Conservation (phyloP, 768 basidiomycete genomes). For the Hydnomerulius pinastri region DNA sequence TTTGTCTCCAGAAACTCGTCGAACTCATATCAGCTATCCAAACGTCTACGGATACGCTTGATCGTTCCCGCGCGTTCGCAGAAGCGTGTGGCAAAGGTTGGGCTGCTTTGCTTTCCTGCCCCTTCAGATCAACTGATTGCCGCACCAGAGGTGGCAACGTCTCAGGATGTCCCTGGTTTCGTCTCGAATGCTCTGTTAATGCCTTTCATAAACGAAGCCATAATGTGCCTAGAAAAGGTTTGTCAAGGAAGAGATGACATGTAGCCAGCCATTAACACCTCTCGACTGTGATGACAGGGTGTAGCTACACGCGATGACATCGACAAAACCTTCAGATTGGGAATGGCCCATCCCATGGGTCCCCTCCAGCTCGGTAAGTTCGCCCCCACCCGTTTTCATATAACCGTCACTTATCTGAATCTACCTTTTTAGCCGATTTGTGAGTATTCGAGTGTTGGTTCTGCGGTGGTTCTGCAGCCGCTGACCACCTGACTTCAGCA, state of each 20-base stretch:
- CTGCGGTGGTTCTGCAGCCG: not conserved
- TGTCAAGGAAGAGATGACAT: not conserved
- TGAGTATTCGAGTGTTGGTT: slow-evolving; percentile 13
- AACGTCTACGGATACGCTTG: slow-evolving; percentile 76
- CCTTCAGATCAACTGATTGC: not conserved
- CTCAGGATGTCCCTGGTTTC: slow-evolving; percentile 91
- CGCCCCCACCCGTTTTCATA: not conserved
- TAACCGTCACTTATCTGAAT: slow-evolving; percentile 11
- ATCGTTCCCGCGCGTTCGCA: slow-evolving; percentile 79
- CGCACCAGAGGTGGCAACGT: slow-evolving; percentile 79
- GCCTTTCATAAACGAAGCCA: slow-evolving; percentile 98
- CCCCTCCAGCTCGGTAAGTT: slow-evolving; percentile 78
- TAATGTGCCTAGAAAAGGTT: slow-evolving; percentile 91
- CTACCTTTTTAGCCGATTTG: slow-evolving; percentile 29
- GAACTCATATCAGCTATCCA: slow-evolving; percentile 93
- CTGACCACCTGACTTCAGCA: slow-evolving; percentile 49
- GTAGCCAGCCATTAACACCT: not conserved
- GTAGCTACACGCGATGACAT: slow-evolving; percentile 94
- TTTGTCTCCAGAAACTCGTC: slow-evolving; percentile 72
- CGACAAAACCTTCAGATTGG: slow-evolving; percentile 89
- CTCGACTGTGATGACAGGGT: slow-evolving; percentile 50
- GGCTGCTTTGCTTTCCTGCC: not conserved
- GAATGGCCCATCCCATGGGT: slow-evolving; percentile 96
- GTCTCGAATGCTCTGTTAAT: slow-evolving; percentile 94
- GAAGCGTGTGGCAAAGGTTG: slow-evolving; percentile 86